A percentile compares a stretch with the other conserved stretches of the same genome.
Conservation (phyloP, 345 rosid species). For the Trapa bicornis region DNA sequence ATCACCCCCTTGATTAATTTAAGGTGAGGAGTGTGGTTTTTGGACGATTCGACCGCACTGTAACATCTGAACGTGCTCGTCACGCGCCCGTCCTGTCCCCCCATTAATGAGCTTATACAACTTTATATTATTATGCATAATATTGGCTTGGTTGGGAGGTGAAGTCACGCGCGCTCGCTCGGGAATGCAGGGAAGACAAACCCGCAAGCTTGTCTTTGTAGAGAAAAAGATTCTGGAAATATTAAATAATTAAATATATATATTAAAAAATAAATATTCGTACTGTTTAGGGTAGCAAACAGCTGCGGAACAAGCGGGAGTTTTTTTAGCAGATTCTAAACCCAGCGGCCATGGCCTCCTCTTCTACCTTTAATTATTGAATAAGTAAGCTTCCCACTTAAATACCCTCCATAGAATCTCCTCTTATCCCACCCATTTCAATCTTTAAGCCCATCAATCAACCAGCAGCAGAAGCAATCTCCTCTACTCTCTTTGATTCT, state of each 20-base stretch:
- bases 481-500: background rate
- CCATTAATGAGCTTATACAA: background rate
- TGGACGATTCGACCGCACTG: slow-evolving; percentile 56
- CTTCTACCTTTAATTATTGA: background rate
- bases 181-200: too few relatives aligned
- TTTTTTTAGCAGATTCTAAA: background rate
- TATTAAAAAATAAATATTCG: background rate
- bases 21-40: too few relatives aligned
- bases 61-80: slow-evolving; percentile 32
- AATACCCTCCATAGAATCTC: slow-evolving; percentile 2
- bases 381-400: background rate
- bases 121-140: too few relatives aligned
- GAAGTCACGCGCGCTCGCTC: too few relatives aligned
- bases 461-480: background rate
- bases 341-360: background rate
- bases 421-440: background rate
- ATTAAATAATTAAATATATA: too few relatives aligned
- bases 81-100: slow-evolving; percentile 34
- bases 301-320: background rate
- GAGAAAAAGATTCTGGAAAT: too few relatives aligned
- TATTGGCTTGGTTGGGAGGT: too few relatives aligned
- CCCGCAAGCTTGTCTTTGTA: too few relatives aligned
- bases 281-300: slow-evolving; percentile 6
- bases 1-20: too few relatives aligned
- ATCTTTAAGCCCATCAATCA: background rate